These are phyloP conservation scores for Paecilomyces formosus DNA, from an alignment of 2,329 filamentous ascomycete species.

Conservation along the genomic window DNA sequence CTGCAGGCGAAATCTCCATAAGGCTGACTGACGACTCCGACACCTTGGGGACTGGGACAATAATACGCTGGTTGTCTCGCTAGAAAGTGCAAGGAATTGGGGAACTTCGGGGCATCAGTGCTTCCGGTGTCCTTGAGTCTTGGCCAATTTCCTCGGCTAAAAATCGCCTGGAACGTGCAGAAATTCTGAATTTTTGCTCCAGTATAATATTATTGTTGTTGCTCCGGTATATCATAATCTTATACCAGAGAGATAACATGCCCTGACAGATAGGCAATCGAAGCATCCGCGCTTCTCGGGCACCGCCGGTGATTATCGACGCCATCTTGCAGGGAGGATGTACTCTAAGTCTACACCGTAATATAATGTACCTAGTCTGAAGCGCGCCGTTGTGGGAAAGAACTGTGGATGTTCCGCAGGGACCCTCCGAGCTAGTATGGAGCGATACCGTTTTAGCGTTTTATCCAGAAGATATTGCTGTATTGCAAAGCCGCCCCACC, in stretches of 20 bases:
- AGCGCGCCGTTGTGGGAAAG: not conserved
- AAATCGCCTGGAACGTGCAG: not conserved
- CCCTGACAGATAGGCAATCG: not conserved
- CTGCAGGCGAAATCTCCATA: not conserved
- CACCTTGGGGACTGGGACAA: not conserved
- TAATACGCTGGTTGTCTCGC: not conserved
- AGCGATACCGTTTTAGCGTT: not conserved
- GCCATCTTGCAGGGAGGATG: not conserved
- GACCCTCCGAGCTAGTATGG: not conserved
- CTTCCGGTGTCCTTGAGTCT: not conserved
- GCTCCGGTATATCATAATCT: not conserved
- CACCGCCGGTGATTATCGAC: not conserved
- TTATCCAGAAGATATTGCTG: not conserved
- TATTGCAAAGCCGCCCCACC: not conserved
- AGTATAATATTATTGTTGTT: not conserved
- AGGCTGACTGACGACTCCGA: not conserved
- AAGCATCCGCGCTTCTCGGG: not conserved
- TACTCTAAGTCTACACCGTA: not conserved
- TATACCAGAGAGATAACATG: not conserved
- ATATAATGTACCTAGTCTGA: not conserved
- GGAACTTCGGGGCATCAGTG: not conserved
- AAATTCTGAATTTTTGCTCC: not conserved
- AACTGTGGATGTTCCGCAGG: not conserved
- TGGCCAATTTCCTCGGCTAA: not conserved
- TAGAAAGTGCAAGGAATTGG: not conserved